Conservation (phyloP, 495 filamentous ascomycete species). For the Hypoxylon subgilvum region DNA sequence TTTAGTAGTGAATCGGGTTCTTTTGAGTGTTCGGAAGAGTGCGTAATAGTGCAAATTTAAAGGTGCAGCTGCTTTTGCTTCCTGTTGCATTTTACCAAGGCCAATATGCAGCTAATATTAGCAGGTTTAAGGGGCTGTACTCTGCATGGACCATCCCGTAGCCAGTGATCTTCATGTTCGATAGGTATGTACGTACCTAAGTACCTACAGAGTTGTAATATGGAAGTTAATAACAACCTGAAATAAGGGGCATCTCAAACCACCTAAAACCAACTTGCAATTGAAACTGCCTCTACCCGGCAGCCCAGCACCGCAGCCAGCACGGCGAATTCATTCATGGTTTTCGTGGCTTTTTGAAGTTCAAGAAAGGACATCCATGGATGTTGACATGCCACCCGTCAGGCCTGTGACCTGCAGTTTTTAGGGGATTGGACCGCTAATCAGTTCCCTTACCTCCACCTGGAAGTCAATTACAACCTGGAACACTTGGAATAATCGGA, state of each 20-base stretch:
- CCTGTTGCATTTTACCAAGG: not conserved
- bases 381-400: constrained; percentile 9
- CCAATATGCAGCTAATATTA: not conserved
- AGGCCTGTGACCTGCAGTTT: constrained; percentile 5
- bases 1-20: too few species aligned
- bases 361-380: constrained; percentile 1
- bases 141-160: constrained; percentile 10
- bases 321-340: constrained; percentile 11
- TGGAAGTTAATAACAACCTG: constrained; percentile 18
- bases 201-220: too few species aligned
- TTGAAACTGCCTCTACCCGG: not conserved
- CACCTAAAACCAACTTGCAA: constrained; percentile 26
- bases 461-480: not conserved
- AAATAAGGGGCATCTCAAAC: constrained; percentile 35
- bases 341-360: constrained; percentile 24
- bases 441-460: not conserved
- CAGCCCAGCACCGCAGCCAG: constrained; percentile 2
- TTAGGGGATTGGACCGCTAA: too few species aligned
- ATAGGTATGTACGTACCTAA: not conserved
- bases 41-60: constrained; percentile 7
- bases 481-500: too few species aligned
- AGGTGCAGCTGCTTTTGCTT: not conserved
- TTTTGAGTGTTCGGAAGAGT: too few species aligned
- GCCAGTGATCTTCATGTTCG: constrained; percentile 6
- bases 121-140: constrained; percentile 11